A percentile compares a stretch with the other conserved stretches of the same genome.
Conservation (phyloP, 1,284 basidiomycete species). For the Ganoderma meredithae region DNA sequence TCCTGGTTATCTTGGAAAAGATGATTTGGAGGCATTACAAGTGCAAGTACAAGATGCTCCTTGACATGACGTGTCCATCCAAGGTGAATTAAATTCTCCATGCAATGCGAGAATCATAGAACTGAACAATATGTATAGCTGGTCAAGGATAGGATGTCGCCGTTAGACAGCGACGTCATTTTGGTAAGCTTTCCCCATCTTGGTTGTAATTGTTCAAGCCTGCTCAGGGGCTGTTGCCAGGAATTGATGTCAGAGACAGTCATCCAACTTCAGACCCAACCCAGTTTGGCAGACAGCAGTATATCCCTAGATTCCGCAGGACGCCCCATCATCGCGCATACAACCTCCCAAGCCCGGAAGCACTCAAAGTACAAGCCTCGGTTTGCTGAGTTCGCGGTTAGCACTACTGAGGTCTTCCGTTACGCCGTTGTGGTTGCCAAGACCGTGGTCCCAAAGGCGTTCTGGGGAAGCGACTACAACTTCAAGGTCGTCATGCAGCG, state of each 20-base stretch:
- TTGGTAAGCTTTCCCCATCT: constrained; percentile 47
- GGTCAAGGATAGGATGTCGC: constrained; percentile 40
- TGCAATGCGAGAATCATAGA: not conserved
- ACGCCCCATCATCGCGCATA: constrained; percentile 50
- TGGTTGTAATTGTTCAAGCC: not conserved
- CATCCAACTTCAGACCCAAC: constrained; percentile 62
- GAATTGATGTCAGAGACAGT: constrained; percentile 79
- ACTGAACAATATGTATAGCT: not conserved
- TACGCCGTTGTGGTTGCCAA: constrained; percentile 73
- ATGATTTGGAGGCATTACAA: constrained; percentile 74
- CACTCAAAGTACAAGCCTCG: constrained; percentile 69
- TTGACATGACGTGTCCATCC: constrained; percentile 74
- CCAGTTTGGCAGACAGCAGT: constrained; percentile 41
- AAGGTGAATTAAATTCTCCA: constrained; percentile 54
- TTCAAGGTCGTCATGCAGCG: constrained; percentile 66
- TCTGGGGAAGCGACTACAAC: constrained; percentile 85
- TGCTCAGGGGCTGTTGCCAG: constrained; percentile 42
- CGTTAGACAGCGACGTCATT: constrained; percentile 63
- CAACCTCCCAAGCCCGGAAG: constrained; percentile 53
- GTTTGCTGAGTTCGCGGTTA: constrained; percentile 81
- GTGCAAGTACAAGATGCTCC: constrained; percentile 74
- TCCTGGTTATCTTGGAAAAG: constrained; percentile 63
- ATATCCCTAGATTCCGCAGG: constrained; percentile 57
- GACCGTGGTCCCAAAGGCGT: constrained; percentile 73
- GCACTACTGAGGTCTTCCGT: constrained; percentile 73